phyloP scores from a whole-genome alignment of 331 rosid genomes.

The Pyracantha coccinea region DNA sequence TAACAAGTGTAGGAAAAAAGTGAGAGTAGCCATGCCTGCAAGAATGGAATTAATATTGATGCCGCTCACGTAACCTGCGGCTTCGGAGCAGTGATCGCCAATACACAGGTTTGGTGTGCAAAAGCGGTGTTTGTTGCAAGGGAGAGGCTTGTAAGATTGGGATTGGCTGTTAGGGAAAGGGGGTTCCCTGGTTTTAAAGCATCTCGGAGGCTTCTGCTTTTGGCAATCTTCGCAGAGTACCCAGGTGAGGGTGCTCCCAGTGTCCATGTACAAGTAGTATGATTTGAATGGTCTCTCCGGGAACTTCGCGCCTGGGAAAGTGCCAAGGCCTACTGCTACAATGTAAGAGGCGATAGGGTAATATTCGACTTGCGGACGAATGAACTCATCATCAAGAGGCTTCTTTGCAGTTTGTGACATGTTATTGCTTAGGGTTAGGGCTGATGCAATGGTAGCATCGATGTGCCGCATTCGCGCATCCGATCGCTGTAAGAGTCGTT shows the following conservation, averaged over 20 bases:
- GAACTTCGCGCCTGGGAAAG: not conserved
- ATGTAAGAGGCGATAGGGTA: not conserved
- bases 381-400: not conserved
- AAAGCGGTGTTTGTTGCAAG: not conserved
- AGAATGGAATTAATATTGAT: not conserved
- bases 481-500: too few species aligned
- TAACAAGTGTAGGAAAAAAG: not conserved
- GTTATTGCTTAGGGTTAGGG: too few species aligned
- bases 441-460: too few species aligned
- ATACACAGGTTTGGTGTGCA: not conserved
- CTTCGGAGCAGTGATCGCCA: not conserved
- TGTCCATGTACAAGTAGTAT: not conserved
- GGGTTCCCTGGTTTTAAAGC: not conserved
- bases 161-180: not conserved
- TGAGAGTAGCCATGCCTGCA: not conserved
- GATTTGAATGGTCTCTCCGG: not conserved
- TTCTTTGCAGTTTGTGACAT: not conserved
- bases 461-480: too few species aligned
- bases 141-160: not conserved
- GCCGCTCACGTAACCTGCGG: not conserved
- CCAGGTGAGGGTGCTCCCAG: not conserved
- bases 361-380: not conserved
- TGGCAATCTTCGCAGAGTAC: not conserved
- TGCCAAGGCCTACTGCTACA: not conserved
- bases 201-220: not conserved